phyloP scores from a whole-genome alignment of 164 flowering plant genomes.

The Protea cynaroides region DNA sequence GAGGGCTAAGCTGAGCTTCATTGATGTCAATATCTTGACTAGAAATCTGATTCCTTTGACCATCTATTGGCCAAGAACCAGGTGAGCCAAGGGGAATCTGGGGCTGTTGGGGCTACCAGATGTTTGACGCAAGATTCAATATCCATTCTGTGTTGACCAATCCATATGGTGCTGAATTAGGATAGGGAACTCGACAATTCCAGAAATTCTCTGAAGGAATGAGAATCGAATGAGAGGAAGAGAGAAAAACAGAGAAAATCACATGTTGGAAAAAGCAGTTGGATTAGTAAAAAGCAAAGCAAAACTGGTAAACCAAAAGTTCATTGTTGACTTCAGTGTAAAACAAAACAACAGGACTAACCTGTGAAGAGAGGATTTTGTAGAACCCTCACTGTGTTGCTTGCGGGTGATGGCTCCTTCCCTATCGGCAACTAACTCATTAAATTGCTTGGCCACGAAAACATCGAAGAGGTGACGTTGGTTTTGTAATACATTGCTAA shows the following conservation, averaged over 20 bases:
- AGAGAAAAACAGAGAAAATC: no score
- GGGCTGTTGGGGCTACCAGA: constrained; percentile 45
- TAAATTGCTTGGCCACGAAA: constrained; percentile 51
- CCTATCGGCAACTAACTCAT: constrained; percentile 46
- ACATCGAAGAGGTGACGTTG: constrained; percentile 48
- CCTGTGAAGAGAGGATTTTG: constrained; percentile 73
- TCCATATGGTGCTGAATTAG: constrained; percentile 9
- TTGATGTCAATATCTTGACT: constrained; percentile 31
- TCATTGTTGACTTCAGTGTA: no score
- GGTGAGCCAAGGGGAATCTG: constrained; percentile 28
- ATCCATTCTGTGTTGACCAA: constrained; percentile 6
- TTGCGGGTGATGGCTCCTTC: constrained; percentile 45
- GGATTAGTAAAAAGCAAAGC: no score
- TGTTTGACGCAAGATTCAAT: constrained; percentile 19
- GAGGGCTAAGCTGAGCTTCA: constrained; percentile 19
- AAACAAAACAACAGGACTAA: constrained; percentile 18
- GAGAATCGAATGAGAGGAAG: no score
- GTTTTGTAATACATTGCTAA: constrained; percentile 57
- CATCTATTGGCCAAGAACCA: constrained; percentile 13
- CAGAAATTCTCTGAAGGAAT: no score
- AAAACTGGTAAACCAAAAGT: no score
- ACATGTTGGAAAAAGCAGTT: no score
- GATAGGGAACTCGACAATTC: constrained; percentile 11
- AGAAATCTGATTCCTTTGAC: constrained; percentile 25
- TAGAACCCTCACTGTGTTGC: constrained; percentile 40